These are phyloP conservation scores for Tylopilus rubrobrunneus DNA, from an alignment of 768 basidiomycete genomes.

Conservation along the genomic window DNA sequence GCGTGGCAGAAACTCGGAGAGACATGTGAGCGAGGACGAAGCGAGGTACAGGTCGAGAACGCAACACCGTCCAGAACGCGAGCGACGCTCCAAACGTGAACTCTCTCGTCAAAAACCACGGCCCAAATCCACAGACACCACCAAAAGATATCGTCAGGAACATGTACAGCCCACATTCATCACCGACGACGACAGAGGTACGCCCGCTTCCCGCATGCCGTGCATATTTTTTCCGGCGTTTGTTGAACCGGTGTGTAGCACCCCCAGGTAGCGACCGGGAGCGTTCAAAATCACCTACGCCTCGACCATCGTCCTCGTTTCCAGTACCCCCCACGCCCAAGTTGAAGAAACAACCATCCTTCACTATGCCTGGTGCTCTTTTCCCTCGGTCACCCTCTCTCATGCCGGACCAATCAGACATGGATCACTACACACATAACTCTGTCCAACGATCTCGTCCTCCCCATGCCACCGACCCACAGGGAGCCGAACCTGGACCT, in stretches of 20 bases:
- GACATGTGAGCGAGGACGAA: conserved; percentile 14
- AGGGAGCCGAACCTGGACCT: conserved; percentile 14
- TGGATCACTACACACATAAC: neutral
- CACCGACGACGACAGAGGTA: conserved; percentile 23
- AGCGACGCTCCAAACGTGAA: conserved; percentile 5
- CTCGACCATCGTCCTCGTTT: conserved; percentile 7
- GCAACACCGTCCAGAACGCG: conserved; percentile 9
- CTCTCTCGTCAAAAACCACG: conserved; percentile 12
- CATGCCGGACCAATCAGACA: conserved; percentile 37
- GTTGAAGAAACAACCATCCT: conserved; percentile 34
- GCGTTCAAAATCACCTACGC: conserved; percentile 19
- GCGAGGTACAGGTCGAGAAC: conserved; percentile 3
- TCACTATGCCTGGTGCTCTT: conserved; percentile 77
- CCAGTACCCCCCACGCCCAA: conserved; percentile 31
- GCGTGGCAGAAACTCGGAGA: conserved; percentile 6
- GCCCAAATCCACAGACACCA: conserved; percentile 19
- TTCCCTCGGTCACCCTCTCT: conserved; percentile 72
- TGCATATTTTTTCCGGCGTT: neutral
- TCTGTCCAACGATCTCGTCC: neutral
- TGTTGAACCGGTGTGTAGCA: conserved; percentile 16
- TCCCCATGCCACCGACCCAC: neutral
- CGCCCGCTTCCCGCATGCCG: neutral
- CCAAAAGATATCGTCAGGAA: conserved; percentile 1
- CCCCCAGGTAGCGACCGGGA: conserved; percentile 20
- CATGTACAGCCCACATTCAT: neutral